Base-by-base conservation (phyloP, 441 rosid species). In the Erodium trifolium region DNA sequence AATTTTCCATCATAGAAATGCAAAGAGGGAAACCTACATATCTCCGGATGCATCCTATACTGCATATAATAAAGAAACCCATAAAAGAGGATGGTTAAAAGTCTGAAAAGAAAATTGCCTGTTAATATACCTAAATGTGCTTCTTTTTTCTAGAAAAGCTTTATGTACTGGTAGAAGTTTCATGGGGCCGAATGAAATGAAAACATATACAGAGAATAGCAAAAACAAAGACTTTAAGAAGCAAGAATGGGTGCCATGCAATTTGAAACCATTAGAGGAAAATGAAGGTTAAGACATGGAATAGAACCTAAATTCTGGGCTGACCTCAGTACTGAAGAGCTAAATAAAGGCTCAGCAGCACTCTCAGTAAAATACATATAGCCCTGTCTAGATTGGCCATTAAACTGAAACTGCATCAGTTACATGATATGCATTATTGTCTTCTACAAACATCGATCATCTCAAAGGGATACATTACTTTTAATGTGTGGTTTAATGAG, bases 21-120 rank as follows among this genome's bases (percentile, higher is more conserved):
- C 80, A 83, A 76, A 34, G 99, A 95, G 27, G 98, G 99, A 73
- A 95, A 95, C 71, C 64, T 76, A 77, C 92, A 88, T 74, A 94
- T 94, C 68, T 88, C 99, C 13, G 99, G 98, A 75, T 94, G 97
- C 99, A 94, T 94, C 87, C 99, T 81, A 80, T 94, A 94, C 99
- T 94, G 99, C 70, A 77, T 72, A 74, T 59, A 77, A 67, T 39
- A 70, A 70, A 74, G 70, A 18, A 74, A 63, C 53, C 57, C 67
- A 71, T 73, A 5, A 53, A 53, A 80, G 68, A 57, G 55, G 63
- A 78, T 39, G 3, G 67, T 77, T 59, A 16, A 19, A 65, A 9
- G 45, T 18, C 51, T 0, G 41, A 69, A 63, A 67, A 19, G 16
- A n/a, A n/a, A 66, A 23, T 49, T 7, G 39, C 29, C 34, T 10